Evolutionary conservation across 805 yeast species (phyloP), one percentile per base, ranked within the genome.

Genomic region (Myxozyma mucilagina): DNA sequence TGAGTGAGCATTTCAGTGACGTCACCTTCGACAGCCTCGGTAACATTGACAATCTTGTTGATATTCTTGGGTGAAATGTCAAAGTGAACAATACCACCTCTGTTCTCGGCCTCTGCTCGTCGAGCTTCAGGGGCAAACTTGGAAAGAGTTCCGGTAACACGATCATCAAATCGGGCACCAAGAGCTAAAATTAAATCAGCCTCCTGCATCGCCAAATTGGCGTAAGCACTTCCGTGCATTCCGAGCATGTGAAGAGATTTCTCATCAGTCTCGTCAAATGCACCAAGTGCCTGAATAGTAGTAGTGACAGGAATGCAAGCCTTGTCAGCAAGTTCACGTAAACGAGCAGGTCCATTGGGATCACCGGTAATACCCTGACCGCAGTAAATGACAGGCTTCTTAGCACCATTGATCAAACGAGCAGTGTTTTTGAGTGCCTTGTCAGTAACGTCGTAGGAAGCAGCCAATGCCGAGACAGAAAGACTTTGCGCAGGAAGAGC

Each of bases 131-230:
- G 99, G 48, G 98, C 99, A 75, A 94, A 94, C 74, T 87, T 88
- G 64, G 88, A 67, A 58, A 94, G 80, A 71, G 84, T 84, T 71
- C 94, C 87, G 47, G 99, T 94, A 70, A 94, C 99, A 81, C 99
- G 92, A 79, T 94, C 99, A 77, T 94, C 99, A 71, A 94, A 94
- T 75, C 99, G 85, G 41, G 98, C 97, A 73, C 99, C 99, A 47
- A 94, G 80, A 16, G 98, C 98, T 65, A 94, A 78, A 72, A 94
- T 90, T 70, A 92, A 79, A 76, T 94, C 99, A 44, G 98, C 97
- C 61, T 85, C 81, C 79, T 94, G 99, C 69, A 94, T 87, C 56
- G 98, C 96, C 71, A 88, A 74, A 81, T 94, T 94, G 69, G 99
- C 99, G 70, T 91, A 90, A 53, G 91, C 97, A 63, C 86, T 82